Base-by-base conservation (phyloP, 805 yeast genomes). In the Candida golubevii region DNA sequence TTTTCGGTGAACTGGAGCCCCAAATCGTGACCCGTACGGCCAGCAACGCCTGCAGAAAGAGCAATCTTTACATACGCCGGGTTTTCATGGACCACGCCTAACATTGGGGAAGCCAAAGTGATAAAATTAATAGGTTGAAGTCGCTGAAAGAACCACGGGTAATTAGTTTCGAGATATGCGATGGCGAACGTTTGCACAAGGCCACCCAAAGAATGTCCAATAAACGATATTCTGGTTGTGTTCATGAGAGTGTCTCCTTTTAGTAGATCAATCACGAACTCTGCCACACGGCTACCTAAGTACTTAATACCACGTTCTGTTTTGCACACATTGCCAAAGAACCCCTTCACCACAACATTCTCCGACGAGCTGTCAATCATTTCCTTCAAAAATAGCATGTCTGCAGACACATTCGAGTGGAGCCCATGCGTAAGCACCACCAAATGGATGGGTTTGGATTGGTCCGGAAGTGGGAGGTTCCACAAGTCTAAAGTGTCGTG, bases 171-270 rank as follows among this genome's bases (percentile, higher is more conserved):
- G 32, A 93, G 75, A 59, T 88, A 85, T 2, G 91, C 93, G 34
- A 93, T 71, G 1, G 98, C 95, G 73, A 86, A 91, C 0, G 95
- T 80, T 66, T 91, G 97, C 8, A 85, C 85, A 13, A 87, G 78
- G 0, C 99, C 99, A 13, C 99, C 99, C 26, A 93, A 68, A 0
- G 98, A 91, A 63, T 93, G 99, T 1, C 93, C 96, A 15, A 93
- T 70, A 56, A 93, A 90, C 2, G 98, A 91, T 5, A 91, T 79
- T 54, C 79, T 80, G 10, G 65, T 62, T 7, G 88, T 80, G 32
- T 61, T 51, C 26, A 56, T 56, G 27, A 63, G 59, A 6, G 68
- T 55, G 23, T 71, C 75, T 42, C 70, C 66, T 30, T 74, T 72
- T 14, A 73, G 66, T 38, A 84, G 66, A 28, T 79, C 82, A 6